phyloP scores from a whole-genome alignment of 345 rosid genomes.

The Ceriops tagal region DNA sequence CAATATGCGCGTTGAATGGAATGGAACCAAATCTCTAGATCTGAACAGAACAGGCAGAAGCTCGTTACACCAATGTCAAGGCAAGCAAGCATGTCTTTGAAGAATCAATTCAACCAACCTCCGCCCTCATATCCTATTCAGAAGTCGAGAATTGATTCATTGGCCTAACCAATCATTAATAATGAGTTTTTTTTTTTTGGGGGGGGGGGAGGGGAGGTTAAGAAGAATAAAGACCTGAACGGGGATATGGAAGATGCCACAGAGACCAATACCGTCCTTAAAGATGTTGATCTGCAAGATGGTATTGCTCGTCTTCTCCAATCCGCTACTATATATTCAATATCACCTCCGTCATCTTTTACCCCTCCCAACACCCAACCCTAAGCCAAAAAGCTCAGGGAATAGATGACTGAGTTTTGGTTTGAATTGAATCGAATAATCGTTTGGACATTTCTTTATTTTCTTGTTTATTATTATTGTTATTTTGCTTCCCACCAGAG shows the following conservation, averaged over 20 bases:
- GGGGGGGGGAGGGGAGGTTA: not conserved
- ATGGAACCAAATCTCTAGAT: slow-evolving; percentile 1
- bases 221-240: slow-evolving; percentile 53
- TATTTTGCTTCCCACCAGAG: too few relatives aligned
- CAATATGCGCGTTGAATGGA: too few relatives aligned
- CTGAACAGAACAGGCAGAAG: not conserved
- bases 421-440: too few relatives aligned
- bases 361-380: slow-evolving; percentile 15
- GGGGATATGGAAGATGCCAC: slow-evolving; percentile 90
- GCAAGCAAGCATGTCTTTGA: not conserved
- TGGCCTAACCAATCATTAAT: too few relatives aligned
- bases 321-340: slow-evolving; percentile 88
- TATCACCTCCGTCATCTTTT: slow-evolving; percentile 65
- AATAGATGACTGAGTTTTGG: not conserved
- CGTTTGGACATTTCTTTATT: too few relatives aligned
- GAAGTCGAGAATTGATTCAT: not conserved
- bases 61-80: too few relatives aligned
- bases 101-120: not conserved
- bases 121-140: slow-evolving; percentile 18
- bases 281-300: slow-evolving; percentile 90
- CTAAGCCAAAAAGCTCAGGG: not conserved
- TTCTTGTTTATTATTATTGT: too few relatives aligned
- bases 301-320: slow-evolving; percentile 85
- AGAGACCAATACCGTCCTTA: slow-evolving; percentile 86
- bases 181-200: too few relatives aligned